phyloP scores from a whole-genome alignment of 2,329 filamentous ascomycete genomes.

The Talaromyces islandicus region DNA sequence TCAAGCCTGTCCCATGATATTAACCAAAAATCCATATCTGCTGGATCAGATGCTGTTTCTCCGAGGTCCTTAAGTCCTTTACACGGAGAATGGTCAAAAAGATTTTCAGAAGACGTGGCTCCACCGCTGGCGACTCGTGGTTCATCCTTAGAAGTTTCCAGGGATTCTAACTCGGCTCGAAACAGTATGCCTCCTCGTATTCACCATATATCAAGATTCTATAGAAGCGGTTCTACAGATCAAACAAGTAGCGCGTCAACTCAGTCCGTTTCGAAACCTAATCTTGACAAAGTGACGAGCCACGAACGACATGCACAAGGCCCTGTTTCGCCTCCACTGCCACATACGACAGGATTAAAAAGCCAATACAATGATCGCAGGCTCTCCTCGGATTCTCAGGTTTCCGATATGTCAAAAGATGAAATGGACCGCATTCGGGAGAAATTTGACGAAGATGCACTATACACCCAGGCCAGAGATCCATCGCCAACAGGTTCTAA shows the following conservation, averaged over 20 bases:
- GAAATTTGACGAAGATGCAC: conserved; percentile 9
- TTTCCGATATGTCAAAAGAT: conserved; percentile 10
- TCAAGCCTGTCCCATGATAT: neutral
- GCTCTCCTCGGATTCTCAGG: conserved; percentile 5
- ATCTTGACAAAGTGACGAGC: neutral
- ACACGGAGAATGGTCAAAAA: neutral
- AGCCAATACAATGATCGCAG: neutral
- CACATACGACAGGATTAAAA: neutral
- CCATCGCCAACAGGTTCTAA: conserved; percentile 6
- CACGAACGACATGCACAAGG: neutral
- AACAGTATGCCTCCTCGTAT: neutral
- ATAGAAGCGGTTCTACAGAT: neutral
- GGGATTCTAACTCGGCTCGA: neutral
- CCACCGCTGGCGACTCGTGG: neutral
- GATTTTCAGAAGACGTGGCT: neutral
- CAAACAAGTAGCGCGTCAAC: neutral
- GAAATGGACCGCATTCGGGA: conserved; percentile 8
- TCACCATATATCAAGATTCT: neutral
- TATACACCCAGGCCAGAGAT: neutral
- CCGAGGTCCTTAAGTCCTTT: neutral
- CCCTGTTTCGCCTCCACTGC: neutral
- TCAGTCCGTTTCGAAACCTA: neutral
- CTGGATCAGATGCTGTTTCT: neutral
- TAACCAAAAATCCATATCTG: neutral
- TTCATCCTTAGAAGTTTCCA: neutral